Conservation (phyloP, 2,329 filamentous ascomycete species). For the Ustilaginoidea virens region DNA sequence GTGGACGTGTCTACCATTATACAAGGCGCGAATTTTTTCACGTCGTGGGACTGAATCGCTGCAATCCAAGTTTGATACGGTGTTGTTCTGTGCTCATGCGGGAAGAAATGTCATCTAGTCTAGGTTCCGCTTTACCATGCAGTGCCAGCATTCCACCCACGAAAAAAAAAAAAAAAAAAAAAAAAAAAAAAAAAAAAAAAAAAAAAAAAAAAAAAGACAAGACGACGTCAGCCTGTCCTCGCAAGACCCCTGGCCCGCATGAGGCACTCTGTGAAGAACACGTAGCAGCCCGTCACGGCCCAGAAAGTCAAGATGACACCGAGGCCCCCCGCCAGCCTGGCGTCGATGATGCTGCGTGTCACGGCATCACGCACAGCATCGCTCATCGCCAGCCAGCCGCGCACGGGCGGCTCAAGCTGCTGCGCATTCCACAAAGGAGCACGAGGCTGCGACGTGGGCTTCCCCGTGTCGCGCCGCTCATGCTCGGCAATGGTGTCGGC, state of each 20-base stretch:
- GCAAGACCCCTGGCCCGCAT: conserved; percentile 22
- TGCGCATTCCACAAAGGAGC: conserved; percentile 10
- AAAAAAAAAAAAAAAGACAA: neutral
- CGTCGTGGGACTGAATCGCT: too few species aligned
- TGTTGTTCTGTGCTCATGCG: neutral
- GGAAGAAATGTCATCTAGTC: too few species aligned
- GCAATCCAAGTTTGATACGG: too few species aligned
- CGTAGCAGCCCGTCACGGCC: conserved; percentile 31
- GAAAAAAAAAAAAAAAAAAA: neutral
- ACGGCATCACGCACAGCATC: conserved; percentile 20
- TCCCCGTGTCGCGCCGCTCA: conserved; percentile 16
- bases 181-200: neutral
- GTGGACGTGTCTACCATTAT: too few species aligned
- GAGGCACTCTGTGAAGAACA: conserved; percentile 30
- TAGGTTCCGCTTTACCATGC: too few species aligned
- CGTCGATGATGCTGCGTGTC: conserved; percentile 23
- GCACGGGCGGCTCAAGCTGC: conserved; percentile 20
- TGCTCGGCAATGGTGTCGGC: conserved; percentile 34
- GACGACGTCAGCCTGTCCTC: conserved; percentile 8
- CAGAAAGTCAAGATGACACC: conserved; percentile 32
- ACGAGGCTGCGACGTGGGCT: conserved; percentile 5
- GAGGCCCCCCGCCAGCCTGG: conserved; percentile 27
- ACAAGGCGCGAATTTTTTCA: too few species aligned
- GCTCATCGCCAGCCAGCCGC: conserved; percentile 29
- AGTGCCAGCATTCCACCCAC: conserved; percentile 1